Base-by-base conservation (phyloP, 495 filamentous ascomycete species). In the Evansstolkia leycettana region DNA sequence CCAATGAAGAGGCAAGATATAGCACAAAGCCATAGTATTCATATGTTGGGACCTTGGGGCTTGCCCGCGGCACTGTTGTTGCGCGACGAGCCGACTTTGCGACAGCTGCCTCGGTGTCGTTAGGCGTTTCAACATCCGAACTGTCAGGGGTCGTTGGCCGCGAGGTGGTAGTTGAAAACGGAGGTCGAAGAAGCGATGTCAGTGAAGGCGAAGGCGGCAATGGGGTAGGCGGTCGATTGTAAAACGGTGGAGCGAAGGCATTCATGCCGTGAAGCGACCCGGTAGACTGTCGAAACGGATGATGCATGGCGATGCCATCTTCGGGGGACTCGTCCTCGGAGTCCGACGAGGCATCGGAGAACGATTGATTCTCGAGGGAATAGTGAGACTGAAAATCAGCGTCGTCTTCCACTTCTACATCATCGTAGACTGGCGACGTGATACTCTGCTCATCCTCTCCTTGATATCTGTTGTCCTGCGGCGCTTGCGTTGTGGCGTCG, bases 21-120 rank as follows among this genome's bases (percentile, higher is more conserved):
- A 98, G 70, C 33, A 90, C 88, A 60, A 98, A 96, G 42, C 90
- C 90, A 54, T 98, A 96, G 70, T 98, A 98, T 52, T 98, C 90
- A 57, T 98, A 96, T 0, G 90, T 98, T 7, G 90, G 90, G 1
- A 96, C 87, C 46, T 87, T 88, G 0, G 90, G 90, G 28, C 79
- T 80, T 11, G 87, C 90, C 24, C 87, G 79, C 1, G 90, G 85
- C 10, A 94, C 76, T 0, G 82, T 82, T 28, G 76, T 76, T 24
- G 80, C 72, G 17, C 65, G 66, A 16, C 72, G 69, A 33, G 74
- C 76, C 11, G 73, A 74, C 46, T 71, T 74, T 15, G 77, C 70
- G 12, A 80, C 73, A 23, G 72, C 76, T 8, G 72, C 67, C 45
- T 77, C 73, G 5, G 75, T 75, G 36, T 75, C 67, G 27, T 74